Conservation (phyloP, 2,329 filamentous ascomycete species). For the Aspergillus pseudoviridinutans region DNA sequence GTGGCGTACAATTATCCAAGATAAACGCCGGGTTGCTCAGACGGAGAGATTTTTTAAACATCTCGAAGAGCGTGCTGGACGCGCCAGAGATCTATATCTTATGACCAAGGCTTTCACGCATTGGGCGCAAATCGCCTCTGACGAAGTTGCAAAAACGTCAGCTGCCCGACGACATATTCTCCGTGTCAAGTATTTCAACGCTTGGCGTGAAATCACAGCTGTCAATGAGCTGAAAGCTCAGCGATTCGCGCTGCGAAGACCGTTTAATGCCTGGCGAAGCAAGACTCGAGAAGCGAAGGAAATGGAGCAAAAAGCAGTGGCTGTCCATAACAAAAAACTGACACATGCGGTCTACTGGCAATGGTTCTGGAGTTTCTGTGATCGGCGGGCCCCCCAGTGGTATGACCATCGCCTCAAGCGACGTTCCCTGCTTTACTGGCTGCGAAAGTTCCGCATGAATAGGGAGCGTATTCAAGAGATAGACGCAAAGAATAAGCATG, state of each 20-base stretch:
- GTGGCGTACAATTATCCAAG: constrained; percentile 43
- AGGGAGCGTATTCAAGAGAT: constrained; percentile 39
- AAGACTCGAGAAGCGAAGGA: constrained; percentile 35
- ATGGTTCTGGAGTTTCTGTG: constrained; percentile 45
- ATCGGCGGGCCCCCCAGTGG: constrained; percentile 42
- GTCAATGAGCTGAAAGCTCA: constrained; percentile 55
- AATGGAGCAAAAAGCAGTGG: constrained; percentile 31
- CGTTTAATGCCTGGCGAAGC: constrained; percentile 51
- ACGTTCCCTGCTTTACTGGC: constrained; percentile 39
- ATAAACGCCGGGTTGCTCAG: constrained; percentile 41
- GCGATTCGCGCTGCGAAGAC: constrained; percentile 51
- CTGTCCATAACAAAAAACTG: constrained; percentile 27
- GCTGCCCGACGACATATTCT: constrained; percentile 68
- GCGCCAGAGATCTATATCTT: constrained; percentile 63
- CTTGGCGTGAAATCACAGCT: constrained; percentile 63
- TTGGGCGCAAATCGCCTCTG: constrained; percentile 64
- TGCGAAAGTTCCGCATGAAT: constrained; percentile 37
- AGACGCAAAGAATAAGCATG: constrained; percentile 27
- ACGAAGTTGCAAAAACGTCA: constrained; percentile 63
- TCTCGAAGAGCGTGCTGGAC: constrained; percentile 57
- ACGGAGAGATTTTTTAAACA: constrained; percentile 53
- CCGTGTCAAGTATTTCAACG: constrained; percentile 63
- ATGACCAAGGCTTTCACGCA: constrained; percentile 62
- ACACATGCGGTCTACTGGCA: constrained; percentile 36
- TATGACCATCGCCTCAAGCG: constrained; percentile 39